phyloP scores from a whole-genome alignment of 2,329 filamentous ascomycete genomes.

The Penicillium nordicum region DNA sequence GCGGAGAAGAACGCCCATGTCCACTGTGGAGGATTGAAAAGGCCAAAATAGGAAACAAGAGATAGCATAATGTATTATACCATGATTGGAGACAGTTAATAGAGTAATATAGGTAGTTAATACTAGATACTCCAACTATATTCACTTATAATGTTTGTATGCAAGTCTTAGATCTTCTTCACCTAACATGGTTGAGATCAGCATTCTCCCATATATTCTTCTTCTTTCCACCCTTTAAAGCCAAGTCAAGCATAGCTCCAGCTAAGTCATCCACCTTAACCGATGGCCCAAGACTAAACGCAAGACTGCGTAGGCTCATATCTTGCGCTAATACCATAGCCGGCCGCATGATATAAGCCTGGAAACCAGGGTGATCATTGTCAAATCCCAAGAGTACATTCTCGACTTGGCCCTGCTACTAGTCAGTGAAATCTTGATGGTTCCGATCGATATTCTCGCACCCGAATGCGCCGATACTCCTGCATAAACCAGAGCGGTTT shows the following conservation, averaged over 20 bases:
- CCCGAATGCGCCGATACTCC: conserved; percentile 16
- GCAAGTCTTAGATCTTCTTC: background rate
- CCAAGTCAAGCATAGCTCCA: conserved; percentile 14
- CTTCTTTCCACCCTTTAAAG: conserved; percentile 11
- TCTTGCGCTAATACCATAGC: conserved; percentile 11
- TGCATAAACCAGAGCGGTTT: conserved; percentile 19
- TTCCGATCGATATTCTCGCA: background rate
- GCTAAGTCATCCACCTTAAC: conserved; percentile 15
- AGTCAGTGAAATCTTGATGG: background rate
- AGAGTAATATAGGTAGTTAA: background rate
- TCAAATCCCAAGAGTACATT: conserved; percentile 15
- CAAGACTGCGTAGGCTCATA: conserved; percentile 7
- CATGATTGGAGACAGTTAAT: background rate
- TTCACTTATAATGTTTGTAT: background rate
- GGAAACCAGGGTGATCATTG: conserved; percentile 8
- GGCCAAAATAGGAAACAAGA: background rate
- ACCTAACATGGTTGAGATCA: background rate
- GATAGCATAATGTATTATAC: background rate
- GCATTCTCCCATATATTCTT: conserved; percentile 16
- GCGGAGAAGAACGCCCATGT: background rate
- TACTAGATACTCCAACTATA: background rate
- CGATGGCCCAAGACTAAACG: conserved; percentile 15
- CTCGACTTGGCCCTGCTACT: conserved; percentile 17
- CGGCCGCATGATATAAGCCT: conserved; percentile 21
- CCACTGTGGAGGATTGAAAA: background rate